phyloP scores from a whole-genome alignment of 163 green algal genomes.

The Chloroidium sp. region DNA sequence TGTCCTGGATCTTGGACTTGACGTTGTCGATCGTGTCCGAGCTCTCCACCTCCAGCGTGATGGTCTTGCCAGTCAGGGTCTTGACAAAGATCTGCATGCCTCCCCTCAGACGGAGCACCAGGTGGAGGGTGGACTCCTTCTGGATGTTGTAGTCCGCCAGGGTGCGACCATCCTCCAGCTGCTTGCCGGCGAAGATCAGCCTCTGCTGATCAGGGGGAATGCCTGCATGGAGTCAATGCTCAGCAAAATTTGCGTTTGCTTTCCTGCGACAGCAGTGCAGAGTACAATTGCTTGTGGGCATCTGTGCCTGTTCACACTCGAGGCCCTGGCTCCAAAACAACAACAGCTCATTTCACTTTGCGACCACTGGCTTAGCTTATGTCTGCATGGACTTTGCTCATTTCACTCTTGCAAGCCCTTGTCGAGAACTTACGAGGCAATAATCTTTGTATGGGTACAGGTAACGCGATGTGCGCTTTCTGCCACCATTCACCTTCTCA shows the following conservation, averaged over 20 bases:
- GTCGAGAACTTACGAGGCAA: too few relatives aligned
- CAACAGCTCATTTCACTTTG: too few relatives aligned
- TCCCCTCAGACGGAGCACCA: too few relatives aligned
- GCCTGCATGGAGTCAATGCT: constrained; percentile 89
- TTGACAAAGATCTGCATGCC: too few relatives aligned
- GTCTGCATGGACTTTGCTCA: too few relatives aligned
- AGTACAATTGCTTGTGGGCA: neutral
- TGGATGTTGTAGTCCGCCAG: constrained; percentile 91
- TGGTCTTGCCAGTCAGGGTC: constrained; percentile 86
- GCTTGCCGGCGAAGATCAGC: constrained; percentile 55
- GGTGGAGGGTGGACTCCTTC: constrained; percentile 83
- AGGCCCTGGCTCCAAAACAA: too few relatives aligned
- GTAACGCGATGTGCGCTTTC: too few relatives aligned
- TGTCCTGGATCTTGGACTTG: too few relatives aligned
- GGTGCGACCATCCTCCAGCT: constrained; percentile 88
- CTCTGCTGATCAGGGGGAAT: constrained; percentile 5
- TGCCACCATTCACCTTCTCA: too few relatives aligned
- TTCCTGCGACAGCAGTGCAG: neutral
- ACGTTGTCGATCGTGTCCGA: constrained; percentile 15
- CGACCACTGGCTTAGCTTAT: too few relatives aligned
- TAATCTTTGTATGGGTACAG: too few relatives aligned
- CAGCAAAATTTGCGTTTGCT: constrained; percentile 10
- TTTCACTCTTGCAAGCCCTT: too few relatives aligned
- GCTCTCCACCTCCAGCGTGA: constrained; percentile 95
- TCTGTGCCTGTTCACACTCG: neutral